Conservation (phyloP, 2,329 filamentous ascomycete genomes). For the Neurospora sp. region DNA sequence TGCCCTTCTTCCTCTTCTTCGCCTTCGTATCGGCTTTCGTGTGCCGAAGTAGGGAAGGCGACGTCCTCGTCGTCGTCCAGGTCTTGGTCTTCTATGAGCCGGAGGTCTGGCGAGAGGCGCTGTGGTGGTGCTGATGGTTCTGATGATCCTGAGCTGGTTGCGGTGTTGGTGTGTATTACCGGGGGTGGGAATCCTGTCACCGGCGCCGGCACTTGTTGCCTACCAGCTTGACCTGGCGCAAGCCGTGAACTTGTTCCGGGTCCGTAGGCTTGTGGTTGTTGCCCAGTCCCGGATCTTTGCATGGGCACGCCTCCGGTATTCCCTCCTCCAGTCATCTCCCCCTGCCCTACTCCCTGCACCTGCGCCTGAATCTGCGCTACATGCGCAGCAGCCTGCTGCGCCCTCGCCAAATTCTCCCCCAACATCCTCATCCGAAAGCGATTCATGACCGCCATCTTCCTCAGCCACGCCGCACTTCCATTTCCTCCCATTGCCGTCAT, state of each 20-base stretch:
- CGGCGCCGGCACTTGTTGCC: not conserved
- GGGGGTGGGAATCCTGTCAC: not conserved
- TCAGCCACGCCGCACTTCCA: constrained; percentile 33
- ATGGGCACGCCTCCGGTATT: not conserved
- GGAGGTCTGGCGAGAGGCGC: constrained; percentile 24
- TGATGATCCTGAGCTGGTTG: not conserved
- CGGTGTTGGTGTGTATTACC: not conserved
- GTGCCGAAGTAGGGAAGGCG: constrained; percentile 37
- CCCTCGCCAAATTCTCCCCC: not conserved
- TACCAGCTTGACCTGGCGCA: not conserved
- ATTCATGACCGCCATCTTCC: constrained; percentile 59
- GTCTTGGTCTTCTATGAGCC: constrained; percentile 21
- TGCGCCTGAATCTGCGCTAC: not conserved
- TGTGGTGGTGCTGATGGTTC: constrained; percentile 5
- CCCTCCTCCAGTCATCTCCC: not conserved
- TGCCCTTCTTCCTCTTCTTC: constrained; percentile 39
- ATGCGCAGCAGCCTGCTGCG: constrained; percentile 15
- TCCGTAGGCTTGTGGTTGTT: not conserved
- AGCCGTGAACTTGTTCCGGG: not conserved
- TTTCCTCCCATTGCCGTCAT: not conserved
- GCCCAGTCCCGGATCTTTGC: not conserved
- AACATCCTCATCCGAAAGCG: constrained; percentile 38
- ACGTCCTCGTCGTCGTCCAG: constrained; percentile 33
- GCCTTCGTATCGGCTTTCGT: constrained; percentile 35
- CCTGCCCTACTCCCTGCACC: not conserved